These are phyloP conservation scores for Pichia sp. DNA, from an alignment of 1,139 yeast species.

Conservation along the genomic window DNA sequence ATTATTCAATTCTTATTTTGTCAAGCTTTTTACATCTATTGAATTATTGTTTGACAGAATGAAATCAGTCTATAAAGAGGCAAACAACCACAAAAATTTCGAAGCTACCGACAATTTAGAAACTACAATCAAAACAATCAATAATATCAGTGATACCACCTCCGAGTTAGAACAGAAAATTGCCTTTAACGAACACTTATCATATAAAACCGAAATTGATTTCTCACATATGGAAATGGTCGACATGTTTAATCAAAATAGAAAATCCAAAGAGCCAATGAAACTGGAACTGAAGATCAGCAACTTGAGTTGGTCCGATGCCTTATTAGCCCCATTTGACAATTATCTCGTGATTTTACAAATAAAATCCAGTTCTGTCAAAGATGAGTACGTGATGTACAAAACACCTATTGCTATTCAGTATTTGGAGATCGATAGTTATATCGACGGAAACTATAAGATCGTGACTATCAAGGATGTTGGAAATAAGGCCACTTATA, in stretches of 20 bases:
- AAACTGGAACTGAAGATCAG: constrained; percentile 22
- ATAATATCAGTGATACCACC: constrained; percentile 29
- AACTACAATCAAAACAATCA: constrained; percentile 21
- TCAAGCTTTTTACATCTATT: constrained; percentile 31
- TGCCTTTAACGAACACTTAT: constrained; percentile 27
- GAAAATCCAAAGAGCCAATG: constrained; percentile 27
- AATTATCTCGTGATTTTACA: constrained; percentile 29
- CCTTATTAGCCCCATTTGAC: constrained; percentile 28
- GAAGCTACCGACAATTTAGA: constrained; percentile 14
- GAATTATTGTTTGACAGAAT: constrained; percentile 26
- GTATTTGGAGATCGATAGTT: constrained; percentile 20
- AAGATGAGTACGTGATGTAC: constrained; percentile 20
- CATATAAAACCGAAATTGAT: constrained; percentile 26
- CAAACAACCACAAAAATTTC: constrained; percentile 14
- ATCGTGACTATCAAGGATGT: constrained; percentile 23
- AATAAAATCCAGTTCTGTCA: constrained; percentile 17
- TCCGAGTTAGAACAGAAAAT: constrained; percentile 31
- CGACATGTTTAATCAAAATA: constrained; percentile 27
- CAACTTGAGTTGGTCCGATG: constrained; percentile 23
- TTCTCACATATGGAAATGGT: constrained; percentile 31
- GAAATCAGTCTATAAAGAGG: constrained; percentile 23
- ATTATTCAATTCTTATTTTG: constrained; percentile 29
- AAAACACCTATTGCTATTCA: constrained; percentile 31
- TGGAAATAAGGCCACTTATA: constrained; percentile 21
- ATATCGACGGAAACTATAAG: constrained; percentile 21